Evolutionary conservation across 2,329 filamentous ascomycete genomes (phyloP), one percentile per base, ranked within the genome.

Genomic region (Fusarium nodosum): DNA sequence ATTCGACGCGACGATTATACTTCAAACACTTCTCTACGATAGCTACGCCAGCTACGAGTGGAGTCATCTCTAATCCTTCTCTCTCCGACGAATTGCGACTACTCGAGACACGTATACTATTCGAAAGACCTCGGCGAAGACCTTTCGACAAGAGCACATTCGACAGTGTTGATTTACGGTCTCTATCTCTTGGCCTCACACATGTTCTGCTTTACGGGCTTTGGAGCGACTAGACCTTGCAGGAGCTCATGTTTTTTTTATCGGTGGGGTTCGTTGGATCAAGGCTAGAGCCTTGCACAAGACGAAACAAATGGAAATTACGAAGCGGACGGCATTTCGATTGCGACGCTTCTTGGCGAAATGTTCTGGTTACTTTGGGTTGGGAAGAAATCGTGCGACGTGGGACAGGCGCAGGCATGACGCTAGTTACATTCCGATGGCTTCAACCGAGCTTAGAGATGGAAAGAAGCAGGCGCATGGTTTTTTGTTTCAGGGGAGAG

Each of bases 401-500:
- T 51, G 60, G 56, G 44, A 36, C 44, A 60, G 54, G 60, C 38
- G 56, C 48, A 62, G 55, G 52, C 31, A 51, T 47, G 31, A 55
- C 45, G 36, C 57, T 55, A 47, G 61, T 65, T 44, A 52, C 66
- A 72, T 70, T 68, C 63, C 59, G 60, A 53, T 61, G 58, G 44
- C 45, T 54, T 66, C 20, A 59, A 34, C 39, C 56, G 51, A 53
- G 33, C 51, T 64, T 55, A 59, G 47, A 61, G 52, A 58, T 48
- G 41, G 53, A 51, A 60, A 64, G 63, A 53, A 68, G 44, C 47
- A 70, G 64, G 60, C 66, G 62, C 59, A 72, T 65, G 61, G 69
- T 62, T 72, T 70, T 71, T 50, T 42, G 64, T 62, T 72, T 73
- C 57, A 45, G 56, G 57, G 61, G 65, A 61, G 64, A 64, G 59